Conservation (phyloP, 805 yeast species). For the Saturnispora mendoncae region DNA sequence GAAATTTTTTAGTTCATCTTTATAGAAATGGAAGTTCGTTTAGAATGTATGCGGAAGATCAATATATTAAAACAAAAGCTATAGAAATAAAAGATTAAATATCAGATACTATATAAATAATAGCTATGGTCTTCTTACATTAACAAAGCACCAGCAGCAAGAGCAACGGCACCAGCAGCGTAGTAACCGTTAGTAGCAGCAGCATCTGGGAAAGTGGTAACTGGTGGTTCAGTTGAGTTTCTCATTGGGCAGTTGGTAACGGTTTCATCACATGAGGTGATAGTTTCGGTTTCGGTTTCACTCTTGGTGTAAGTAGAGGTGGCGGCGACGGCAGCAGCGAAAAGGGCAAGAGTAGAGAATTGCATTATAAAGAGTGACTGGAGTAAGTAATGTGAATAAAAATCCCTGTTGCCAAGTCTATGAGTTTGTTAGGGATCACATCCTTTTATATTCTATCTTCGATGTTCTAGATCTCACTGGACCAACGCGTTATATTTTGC, state of each 20-base stretch:
- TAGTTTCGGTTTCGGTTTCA: constrained; percentile 33
- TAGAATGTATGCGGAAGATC: no score
- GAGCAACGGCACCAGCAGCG: constrained; percentile 16
- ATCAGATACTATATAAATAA: constrained; percentile 1
- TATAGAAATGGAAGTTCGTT: no score
- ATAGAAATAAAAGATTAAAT: constrained; percentile 2
- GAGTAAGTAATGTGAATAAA: constrained; percentile 10
- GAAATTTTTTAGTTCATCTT: no score
- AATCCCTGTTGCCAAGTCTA: neutral
- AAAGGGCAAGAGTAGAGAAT: constrained; percentile 35
- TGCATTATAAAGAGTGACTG: constrained; percentile 32
- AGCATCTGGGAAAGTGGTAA: constrained; percentile 30
- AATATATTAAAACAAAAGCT: constrained; percentile 1
- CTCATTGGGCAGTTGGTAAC: constrained; percentile 28
- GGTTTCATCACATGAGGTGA: constrained; percentile 31
- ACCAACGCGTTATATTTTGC: neutral
- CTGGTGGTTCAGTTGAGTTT: constrained; percentile 19
- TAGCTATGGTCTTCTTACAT: constrained; percentile 19
- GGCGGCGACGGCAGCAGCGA: constrained; percentile 29
- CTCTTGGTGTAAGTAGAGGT: constrained; percentile 27
- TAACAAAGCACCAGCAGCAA: constrained; percentile 30
- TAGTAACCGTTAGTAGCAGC: constrained; percentile 23
- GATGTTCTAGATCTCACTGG: neutral
- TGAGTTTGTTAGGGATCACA: neutral
- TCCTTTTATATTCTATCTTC: neutral